Percentiles rank a stretch among this genome's conserved stretches.
Conservation (phyloP, 306 rosid genomes). For the Citrullus mucosospermus region DNA sequence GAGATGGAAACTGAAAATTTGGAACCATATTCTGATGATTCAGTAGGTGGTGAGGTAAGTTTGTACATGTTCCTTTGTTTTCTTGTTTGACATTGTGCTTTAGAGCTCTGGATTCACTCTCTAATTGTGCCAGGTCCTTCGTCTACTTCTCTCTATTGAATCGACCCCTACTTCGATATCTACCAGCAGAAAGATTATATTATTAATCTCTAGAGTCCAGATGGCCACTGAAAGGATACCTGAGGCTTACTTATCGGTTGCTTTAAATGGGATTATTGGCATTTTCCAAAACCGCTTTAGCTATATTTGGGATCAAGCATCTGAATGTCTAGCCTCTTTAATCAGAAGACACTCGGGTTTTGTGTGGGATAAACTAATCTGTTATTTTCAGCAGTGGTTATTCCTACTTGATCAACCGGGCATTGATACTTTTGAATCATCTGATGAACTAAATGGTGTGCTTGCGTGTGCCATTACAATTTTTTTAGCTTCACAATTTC, state of each 20-base stretch:
- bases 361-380: constrained; percentile 47
- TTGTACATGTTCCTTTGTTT: constrained; percentile 7
- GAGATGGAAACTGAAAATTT: constrained; percentile 44
- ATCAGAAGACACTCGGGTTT: constrained; percentile 30
- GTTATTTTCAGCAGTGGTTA: constrained; percentile 36
- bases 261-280: constrained; percentile 61
- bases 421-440: constrained; percentile 10
- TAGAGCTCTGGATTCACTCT: constrained; percentile 17
- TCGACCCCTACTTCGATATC: constrained; percentile 59
- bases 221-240: constrained; percentile 53
- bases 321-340: constrained; percentile 70
- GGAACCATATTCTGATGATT: constrained; percentile 12
- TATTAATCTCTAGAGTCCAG: constrained; percentile 64
- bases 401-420: constrained; percentile 23
- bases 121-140: constrained; percentile 46
- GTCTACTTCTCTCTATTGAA: constrained; percentile 61
- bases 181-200: constrained; percentile 55
- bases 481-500: background rate
- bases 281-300: constrained; percentile 70
- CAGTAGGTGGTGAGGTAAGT: constrained; percentile 38
- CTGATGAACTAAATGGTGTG: constrained; percentile 33
- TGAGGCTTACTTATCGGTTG: constrained; percentile 45
- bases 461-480: background rate
- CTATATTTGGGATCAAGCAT: constrained; percentile 55
- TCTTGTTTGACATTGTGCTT: background rate